phyloP scores from a whole-genome alignment of 2,329 filamentous ascomycete species.

The Mariannaea elegans region DNA sequence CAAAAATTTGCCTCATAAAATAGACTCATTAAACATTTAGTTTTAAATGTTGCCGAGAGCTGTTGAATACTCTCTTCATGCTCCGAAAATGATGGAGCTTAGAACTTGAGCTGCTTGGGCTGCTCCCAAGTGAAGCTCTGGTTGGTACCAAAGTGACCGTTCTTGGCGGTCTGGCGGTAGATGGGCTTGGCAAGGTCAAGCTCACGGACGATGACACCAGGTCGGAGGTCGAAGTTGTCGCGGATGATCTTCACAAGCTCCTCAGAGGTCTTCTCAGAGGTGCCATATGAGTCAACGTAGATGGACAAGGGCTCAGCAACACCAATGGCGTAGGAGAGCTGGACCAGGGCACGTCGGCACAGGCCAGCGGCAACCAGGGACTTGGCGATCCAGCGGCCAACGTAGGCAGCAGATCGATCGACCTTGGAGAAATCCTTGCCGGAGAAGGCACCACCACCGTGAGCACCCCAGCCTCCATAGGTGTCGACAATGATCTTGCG shows the following conservation, averaged over 20 bases:
- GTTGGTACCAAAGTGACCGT: constrained; percentile 98
- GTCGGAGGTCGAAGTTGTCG: constrained; percentile 96
- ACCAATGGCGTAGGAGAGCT: constrained; percentile 99
- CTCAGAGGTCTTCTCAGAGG: constrained; percentile 85
- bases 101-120: constrained; percentile 93
- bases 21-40: constrained; percentile 50
- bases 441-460: constrained; percentile 99
- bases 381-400: constrained; percentile 99
- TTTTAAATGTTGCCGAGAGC: constrained; percentile 45
- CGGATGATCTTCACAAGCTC: constrained; percentile 95
- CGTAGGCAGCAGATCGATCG: constrained; percentile 96
- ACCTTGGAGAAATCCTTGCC: constrained; percentile 99
- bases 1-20: constrained; percentile 48
- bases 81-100: constrained; percentile 53
- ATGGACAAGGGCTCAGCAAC: constrained; percentile 97
- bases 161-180: constrained; percentile 99
- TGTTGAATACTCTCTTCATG: constrained; percentile 53
- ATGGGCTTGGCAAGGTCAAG: constrained; percentile 95
- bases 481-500: constrained; percentile 99
- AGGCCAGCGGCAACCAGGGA: constrained; percentile 90
- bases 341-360: constrained; percentile 90
- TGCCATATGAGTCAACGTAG: constrained; percentile 98
- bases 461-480: constrained; percentile 99
- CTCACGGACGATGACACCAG: constrained; percentile 98
- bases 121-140: constrained; percentile 98